Percentiles rank a stretch among this genome's conserved stretches.
These are phyloP conservation scores for Fusarium udum DNA, from an alignment of 2,329 filamentous ascomycete genomes.

Conservation along the genomic window DNA sequence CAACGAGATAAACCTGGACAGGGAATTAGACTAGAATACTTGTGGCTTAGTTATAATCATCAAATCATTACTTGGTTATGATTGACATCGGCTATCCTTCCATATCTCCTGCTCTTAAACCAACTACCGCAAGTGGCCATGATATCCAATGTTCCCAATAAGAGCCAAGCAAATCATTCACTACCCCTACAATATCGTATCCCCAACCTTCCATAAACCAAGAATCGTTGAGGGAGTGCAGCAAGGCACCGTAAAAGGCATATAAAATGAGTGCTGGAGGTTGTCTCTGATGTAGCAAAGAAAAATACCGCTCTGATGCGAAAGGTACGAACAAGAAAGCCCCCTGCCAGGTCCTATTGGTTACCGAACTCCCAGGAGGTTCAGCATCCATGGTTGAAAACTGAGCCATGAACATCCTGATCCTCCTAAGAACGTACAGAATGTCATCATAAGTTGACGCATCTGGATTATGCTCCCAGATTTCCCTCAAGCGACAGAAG, in stretches of 20 bases:
- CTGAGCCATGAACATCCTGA: conserved; percentile 4
- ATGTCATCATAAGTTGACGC: background rate
- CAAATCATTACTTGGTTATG: background rate
- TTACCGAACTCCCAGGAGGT: fast-evolving
- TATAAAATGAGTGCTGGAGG: background rate
- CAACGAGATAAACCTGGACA: background rate
- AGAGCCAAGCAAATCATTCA: background rate
- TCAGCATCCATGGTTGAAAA: background rate
- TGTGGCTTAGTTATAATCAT: background rate
- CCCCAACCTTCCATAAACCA: conserved; percentile 20
- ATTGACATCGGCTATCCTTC: no score
- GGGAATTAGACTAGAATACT: background rate
- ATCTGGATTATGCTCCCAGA: background rate
- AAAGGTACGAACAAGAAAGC: background rate
- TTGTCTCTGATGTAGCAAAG: background rate
- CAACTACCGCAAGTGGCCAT: background rate
- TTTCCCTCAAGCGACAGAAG: background rate
- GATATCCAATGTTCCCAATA: conserved; percentile 13
- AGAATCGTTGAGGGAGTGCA: background rate
- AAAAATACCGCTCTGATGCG: background rate
- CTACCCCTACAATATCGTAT: conserved; percentile 1
- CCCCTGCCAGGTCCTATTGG: background rate
- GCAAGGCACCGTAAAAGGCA: background rate
- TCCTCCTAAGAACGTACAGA: background rate
- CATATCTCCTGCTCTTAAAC: background rate